These are phyloP conservation scores for Penicillium crystallinum DNA, from an alignment of 495 filamentous ascomycete species.

Conservation along the genomic window DNA sequence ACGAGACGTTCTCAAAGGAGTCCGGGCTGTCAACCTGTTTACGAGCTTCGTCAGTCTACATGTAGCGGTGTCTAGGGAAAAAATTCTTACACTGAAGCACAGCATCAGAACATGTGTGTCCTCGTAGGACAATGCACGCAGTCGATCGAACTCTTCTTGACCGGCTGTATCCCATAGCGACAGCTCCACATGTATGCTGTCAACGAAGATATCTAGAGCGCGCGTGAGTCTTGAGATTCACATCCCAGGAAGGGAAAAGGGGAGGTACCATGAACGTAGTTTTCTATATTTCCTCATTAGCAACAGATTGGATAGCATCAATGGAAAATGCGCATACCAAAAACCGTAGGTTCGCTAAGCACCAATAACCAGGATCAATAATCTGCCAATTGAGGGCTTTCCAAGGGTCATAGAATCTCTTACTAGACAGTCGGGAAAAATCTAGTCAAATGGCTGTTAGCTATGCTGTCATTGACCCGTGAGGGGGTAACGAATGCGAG, in stretches of 20 bases:
- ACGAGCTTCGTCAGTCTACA: conserved; percentile 8
- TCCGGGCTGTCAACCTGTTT: conserved; percentile 79
- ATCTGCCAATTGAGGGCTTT: neutral
- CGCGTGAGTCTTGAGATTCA: conserved; percentile 8
- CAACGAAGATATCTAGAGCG: conserved; percentile 86
- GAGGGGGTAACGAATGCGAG: conserved; percentile 9
- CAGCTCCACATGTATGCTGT: conserved; percentile 91
- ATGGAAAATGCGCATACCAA: conserved; percentile 49
- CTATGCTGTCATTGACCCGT: neutral
- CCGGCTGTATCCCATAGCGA: conserved; percentile 98
- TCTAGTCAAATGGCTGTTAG: conserved; percentile 40
- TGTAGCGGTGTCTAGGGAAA: neutral
- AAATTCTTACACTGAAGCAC: conserved; percentile 70
- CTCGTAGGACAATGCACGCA: conserved; percentile 93
- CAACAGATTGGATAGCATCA: neutral
- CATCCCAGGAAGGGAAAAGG: conserved; percentile 3
- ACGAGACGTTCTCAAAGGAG: conserved; percentile 95
- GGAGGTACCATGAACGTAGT: conserved; percentile 85
- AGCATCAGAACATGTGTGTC: conserved; percentile 98
- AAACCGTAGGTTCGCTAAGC: conserved; percentile 84
- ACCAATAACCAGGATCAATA: conserved; percentile 24
- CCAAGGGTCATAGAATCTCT: conserved; percentile 18
- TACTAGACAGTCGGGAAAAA: conserved; percentile 98
- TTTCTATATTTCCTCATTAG: conserved; percentile 57
- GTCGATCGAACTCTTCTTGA: conserved; percentile 97